Base-by-base conservation (phyloP, 2,329 filamentous ascomycete genomes). In the Aspergillus luchuensis region DNA sequence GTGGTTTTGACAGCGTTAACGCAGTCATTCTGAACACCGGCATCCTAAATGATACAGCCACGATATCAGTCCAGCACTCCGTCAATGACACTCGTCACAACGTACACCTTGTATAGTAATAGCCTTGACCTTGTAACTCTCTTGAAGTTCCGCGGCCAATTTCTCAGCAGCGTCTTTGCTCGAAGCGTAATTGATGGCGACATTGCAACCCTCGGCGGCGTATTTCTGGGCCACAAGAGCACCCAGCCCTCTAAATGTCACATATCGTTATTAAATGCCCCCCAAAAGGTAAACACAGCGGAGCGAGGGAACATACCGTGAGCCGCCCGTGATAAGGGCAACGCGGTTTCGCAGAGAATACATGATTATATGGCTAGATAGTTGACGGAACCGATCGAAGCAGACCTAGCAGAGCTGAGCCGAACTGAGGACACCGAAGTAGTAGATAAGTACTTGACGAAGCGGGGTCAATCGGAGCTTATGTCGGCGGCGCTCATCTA, bases 121-220 rank as follows among this genome's bases (percentile, higher is more conserved):
- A 51, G 85, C 76, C 70, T 84, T 83, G 63, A 84, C 77, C 61
- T 78, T 71, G 64, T 85, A 82, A 28, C 84, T 72, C 6, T 72
- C 69, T 45, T 83, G 71, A 5, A 92, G 78, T 61, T 85, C 84
- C 8, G 78, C 70, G 3, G 87, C 80, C 3, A 92, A 78, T 7
- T 80, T 76, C 47, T 85, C 77, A 5, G 90, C 91, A 2, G 86
- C 81, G 17, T 83, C 81, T 38, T 79, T 74, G 72, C 85, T 87
- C 63, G 82, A 85, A 74, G 83, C 81, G 75, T 92, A 94, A 77
- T 93, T 94, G 72, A 95, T 84, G 8, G 87, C 85, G 8, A 94
- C 79, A 59, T 90, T 88, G 71, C 85, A 85, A 50, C 89, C 89
- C 67, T 88, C 81, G 21, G 82, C 77, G 8, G 90, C 90, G 67